A percentile compares a stretch with the other conserved stretches of the same genome.
These are phyloP conservation scores for Juglanconis sp. DNA, from an alignment of 2,329 filamentous ascomycete genomes.

Conservation along the genomic window DNA sequence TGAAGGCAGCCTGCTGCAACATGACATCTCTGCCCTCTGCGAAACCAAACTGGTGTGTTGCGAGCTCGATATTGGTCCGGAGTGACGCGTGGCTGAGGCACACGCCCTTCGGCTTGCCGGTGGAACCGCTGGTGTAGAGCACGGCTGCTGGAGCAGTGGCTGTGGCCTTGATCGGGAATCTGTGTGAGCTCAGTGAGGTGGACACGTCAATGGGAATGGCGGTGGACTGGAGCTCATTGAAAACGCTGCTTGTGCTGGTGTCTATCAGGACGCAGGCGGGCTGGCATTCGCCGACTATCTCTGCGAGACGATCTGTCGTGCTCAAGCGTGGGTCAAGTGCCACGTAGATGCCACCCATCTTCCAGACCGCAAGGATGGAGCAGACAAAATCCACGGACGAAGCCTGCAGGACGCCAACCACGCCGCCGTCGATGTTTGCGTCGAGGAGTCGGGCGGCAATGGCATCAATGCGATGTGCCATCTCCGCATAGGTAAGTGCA, in stretches of 20 bases:
- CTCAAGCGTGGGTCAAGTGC: no score
- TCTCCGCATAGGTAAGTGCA: slow-evolving; percentile 32
- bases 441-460: slow-evolving; percentile 31
- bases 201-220: background rate
- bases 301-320: no score
- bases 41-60: slow-evolving; percentile 11
- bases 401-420: slow-evolving; percentile 38
- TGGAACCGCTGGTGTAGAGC: slow-evolving; percentile 24
- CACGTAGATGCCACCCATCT: no score
- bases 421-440: slow-evolving; percentile 21
- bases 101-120: slow-evolving; percentile 33
- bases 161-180: slow-evolving; percentile 10
- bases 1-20: slow-evolving; percentile 33
- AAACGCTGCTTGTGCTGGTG: no score
- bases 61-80: slow-evolving; percentile 19
- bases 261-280: no score
- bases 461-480: slow-evolving; percentile 30
- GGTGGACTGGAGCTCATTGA: no score
- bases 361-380: slow-evolving; percentile 32
- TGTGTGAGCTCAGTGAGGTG: background rate
- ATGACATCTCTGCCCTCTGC: slow-evolving; percentile 20
- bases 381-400: slow-evolving; percentile 31
- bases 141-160: slow-evolving; percentile 21
- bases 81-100: slow-evolving; percentile 20
- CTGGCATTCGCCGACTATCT: no score